Base-by-base conservation (phyloP, 2,329 filamentous ascomycete species). In the Blastomyces silverae region DNA sequence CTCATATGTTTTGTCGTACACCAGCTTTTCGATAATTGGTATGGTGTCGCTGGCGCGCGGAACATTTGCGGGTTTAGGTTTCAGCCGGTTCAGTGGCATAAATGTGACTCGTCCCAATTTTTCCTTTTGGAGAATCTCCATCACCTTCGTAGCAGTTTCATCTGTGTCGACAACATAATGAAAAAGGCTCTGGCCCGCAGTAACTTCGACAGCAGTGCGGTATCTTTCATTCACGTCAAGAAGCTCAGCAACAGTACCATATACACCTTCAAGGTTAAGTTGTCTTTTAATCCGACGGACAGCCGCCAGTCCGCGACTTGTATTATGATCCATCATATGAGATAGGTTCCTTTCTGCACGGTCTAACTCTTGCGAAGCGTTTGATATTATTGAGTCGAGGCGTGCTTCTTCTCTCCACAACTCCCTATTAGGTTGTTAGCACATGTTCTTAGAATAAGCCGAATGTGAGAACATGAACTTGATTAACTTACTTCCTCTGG, bases 161-260 rank as follows among this genome's bases (percentile, higher is more conserved):
- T 95, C 91, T 61, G 89, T 93, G 75, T 99, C 93, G 55, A 97
- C 93, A 13, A 99, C 87, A 69, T 96, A 96, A 77, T 99, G 91
- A 78, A 99, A 99, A 10, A 99, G 82, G 74, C 91, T 96, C 68
- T 88, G 88, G 22, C 94, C 94, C 2, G 93, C 94, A 62, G 92
- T 94, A 70, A 96, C 91, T 77, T 99, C 94, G 11, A 95, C 89
- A 1, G 94, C 91, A 13, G 92, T 87, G 66, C 92, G 87, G 77
- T 96, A 97, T 63, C 86, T 85, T 63, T 96, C 91, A 65, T 83
- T 86, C 60, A 96, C 91, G 64, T 92, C 86, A 71, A 97, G 86
- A n/a, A 99, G 84, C 75, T 99, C 95, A 4, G 93, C 92, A 48
- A 99, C 78, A 0, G 92, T 96, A 61, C 95, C 94, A 74, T 96